Evolutionary conservation across 768 basidiomycete genomes (phyloP), one percentile per base, ranked within the genome.

Genomic region (Rhodotorula toruloides): DNA sequence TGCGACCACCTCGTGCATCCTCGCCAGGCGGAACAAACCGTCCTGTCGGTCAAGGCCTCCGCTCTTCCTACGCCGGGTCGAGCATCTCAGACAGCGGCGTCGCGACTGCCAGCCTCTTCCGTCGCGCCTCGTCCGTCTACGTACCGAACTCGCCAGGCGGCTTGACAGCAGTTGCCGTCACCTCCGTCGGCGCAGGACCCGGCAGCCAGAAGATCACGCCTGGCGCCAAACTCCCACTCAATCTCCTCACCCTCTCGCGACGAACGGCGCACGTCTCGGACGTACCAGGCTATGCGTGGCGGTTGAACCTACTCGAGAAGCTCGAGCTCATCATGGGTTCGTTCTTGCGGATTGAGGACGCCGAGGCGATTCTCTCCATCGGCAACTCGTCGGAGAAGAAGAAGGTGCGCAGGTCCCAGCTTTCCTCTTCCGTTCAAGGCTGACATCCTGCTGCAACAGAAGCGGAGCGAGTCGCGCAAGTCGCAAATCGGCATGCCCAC

Each of bases 301-400:
- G 69, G 11, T 54, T 71, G 31, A 58, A 66, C 49, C 48, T 71
- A 22, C 58, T 71, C 53, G 65, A 71, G 54, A 66, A 67, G 54
- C 61, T 71, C 37, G 69, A 71, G 49, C 48, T 61, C 17, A 47
- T 66, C 34, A 66, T 60, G 37, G 69, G 65, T n/a, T 34, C 53
- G 25, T 71, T 66, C 54, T 25, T 71, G 12, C 54, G 61, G 6
- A 52, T 71, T 19, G 37, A 50, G 1, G 65, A 66, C 9, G 69
- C 69, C 22, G 69, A 71, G 52, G 58, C 59, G 21, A 66, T 71
- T 19, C 58, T 71, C 31, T 36, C 54, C 5, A 63, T 71, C 43
- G 69, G 64, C 1, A 53, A 59, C 4, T 52, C 46, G 1, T 43
- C 43, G 36, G 59, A 61, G 39, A 56, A 61, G 27, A 32, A 25